phyloP scores from a whole-genome alignment of 345 rosid species.

The Alliaria petiolata region DNA sequence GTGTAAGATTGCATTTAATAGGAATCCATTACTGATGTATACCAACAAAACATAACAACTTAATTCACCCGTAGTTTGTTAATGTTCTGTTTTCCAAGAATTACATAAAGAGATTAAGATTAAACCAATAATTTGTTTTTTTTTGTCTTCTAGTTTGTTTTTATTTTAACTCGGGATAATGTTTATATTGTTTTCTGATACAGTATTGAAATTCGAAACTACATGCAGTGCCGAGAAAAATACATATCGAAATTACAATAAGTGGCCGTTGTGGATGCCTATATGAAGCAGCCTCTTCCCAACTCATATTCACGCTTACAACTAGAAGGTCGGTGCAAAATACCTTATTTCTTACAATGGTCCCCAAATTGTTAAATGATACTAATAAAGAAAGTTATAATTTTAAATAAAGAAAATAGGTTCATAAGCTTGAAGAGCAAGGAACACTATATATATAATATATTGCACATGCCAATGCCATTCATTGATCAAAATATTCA shows the following conservation, averaged over 20 bases:
- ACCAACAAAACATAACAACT: too few species aligned
- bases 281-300: slow-evolving; percentile 23
- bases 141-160: too few species aligned
- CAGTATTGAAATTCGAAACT: neutral
- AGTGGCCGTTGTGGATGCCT: slow-evolving; percentile 22
- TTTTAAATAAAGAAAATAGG: neutral
- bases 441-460: slow-evolving; percentile 15
- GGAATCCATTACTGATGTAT: too few species aligned
- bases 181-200: neutral
- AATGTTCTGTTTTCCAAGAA: too few species aligned
- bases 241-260: neutral
- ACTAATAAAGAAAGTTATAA: neutral
- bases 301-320: slow-evolving; percentile 22
- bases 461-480: neutral
- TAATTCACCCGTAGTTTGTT: too few species aligned
- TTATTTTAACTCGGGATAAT: too few species aligned
- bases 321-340: slow-evolving; percentile 29
- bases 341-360: neutral
- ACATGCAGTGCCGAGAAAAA: neutral
- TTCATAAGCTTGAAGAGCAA: slow-evolving; percentile 7
- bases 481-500: slow-evolving; percentile 21
- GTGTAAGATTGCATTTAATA: too few species aligned
- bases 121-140: too few species aligned
- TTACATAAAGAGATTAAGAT: too few species aligned
- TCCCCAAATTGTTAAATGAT: neutral